Percentiles rank a stretch among this genome's conserved stretches.
Conservation (phyloP, 2,329 filamentous ascomycete species). For the Ascomycota sp. region DNA sequence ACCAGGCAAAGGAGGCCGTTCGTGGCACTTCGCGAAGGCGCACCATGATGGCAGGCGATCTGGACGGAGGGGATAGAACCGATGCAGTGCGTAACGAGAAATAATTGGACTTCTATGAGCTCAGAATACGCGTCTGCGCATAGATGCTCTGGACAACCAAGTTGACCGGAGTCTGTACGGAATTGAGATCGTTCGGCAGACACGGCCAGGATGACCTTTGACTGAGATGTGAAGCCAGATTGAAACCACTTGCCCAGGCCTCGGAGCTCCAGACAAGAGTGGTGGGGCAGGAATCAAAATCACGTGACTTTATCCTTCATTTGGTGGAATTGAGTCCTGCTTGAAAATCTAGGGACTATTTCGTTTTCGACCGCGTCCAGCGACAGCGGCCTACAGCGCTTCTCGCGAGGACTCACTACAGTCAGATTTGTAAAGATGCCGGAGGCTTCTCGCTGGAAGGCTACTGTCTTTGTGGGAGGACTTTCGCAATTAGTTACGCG, state of each 20-base stretch:
- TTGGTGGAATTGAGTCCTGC: too few relatives aligned
- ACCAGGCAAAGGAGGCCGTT: slow-evolving; percentile 96
- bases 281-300: not conserved
- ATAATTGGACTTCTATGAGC: not conserved
- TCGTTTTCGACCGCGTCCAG: too few relatives aligned
- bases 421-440: slow-evolving; percentile 35
- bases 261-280: not conserved
- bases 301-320: not conserved
- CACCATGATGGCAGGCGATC: slow-evolving; percentile 44
- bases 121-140: slow-evolving; percentile 3
- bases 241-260: slow-evolving; percentile 12
- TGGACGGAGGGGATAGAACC: not conserved
- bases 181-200: too few relatives aligned
- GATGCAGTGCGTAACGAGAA: not conserved
- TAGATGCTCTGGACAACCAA: slow-evolving; percentile 5
- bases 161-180: slow-evolving; percentile 8
- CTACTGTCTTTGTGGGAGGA: slow-evolving; percentile 80
- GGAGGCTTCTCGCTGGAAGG: slow-evolving; percentile 63
- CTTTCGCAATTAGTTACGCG: slow-evolving; percentile 58
- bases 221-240: slow-evolving; percentile 21
- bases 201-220: too few relatives aligned
- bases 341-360: too few relatives aligned
- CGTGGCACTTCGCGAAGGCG: slow-evolving; percentile 87
- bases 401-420: not conserved
- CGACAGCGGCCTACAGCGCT: too few relatives aligned